Base-by-base conservation (phyloP, 164 flowering plant genomes). In the Cinnamomum micranthum region DNA sequence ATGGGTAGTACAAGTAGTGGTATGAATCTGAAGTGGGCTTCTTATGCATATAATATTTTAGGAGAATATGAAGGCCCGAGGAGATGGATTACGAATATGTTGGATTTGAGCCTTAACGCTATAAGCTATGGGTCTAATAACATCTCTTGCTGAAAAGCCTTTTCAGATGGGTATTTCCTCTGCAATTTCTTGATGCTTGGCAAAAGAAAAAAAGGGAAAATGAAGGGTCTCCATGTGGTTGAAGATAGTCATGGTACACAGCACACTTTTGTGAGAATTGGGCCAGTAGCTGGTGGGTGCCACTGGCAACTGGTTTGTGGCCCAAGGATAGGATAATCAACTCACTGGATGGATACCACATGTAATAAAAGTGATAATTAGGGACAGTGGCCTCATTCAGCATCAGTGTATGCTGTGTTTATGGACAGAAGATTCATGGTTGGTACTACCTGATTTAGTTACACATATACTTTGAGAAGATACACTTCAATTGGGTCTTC, bases 41-140 rank as follows among this genome's bases (percentile, higher is more conserved):
- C 95, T 65, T 94, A 89, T 87, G 97, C 98, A 3, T 96, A 96
- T 67, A 96, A 96, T 33, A 82, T 96, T 19, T 27, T 71, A 31
- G 97, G 95, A 28, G 87, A 84, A 64, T 82, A 81, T 2, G 85
- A 81, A 15, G 93, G 93, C 0, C 95, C 98, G 68, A 81, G 67
- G 66, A 84, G 78, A 78, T 96, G 98, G 99, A 83, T 85, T 81
- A 85, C 95, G 7, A 80, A 91, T 72, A 90, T 94, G 94, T 87
- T 91, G 3, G 97, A 82, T 80, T 79, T 86, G n/a, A 96, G 86
- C 81, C 88, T 96, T 66, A 79, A 69, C 79, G 91, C 93, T 7
- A 87, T 94, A 72, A 94, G 99, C 84, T 94, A 94, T 78, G 99
- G 99, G 64, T 73, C 98, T 50, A 90, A 82, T 70, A 73, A 80